Conservation (phyloP, 2,329 filamentous ascomycete genomes). For the Penicillium sp. region DNA sequence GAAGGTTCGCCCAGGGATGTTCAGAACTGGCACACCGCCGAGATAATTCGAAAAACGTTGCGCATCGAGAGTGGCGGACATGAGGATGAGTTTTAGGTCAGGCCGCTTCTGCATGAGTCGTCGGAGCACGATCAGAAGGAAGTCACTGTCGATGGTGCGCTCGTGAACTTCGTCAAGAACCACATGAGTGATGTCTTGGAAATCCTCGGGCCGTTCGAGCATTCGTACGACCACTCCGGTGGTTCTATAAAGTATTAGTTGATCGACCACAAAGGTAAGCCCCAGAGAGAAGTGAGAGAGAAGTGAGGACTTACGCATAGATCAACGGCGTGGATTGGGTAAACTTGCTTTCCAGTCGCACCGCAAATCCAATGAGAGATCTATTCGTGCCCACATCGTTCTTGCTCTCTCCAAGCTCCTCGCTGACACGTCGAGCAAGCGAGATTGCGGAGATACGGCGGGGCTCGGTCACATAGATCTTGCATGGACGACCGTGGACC, state of each 20-base stretch:
- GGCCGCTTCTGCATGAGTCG: conserved; percentile 72
- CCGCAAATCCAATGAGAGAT: conserved; percentile 91
- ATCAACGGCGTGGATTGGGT: conserved; percentile 78
- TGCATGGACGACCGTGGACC: conserved; percentile 74
- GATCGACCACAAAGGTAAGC: neutral
- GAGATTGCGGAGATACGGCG: conserved; percentile 95
- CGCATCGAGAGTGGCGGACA: conserved; percentile 96
- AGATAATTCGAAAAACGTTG: conserved; percentile 88
- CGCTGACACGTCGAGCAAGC: conserved; percentile 84
- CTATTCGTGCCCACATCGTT: conserved; percentile 76
- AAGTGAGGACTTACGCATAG: conserved; percentile 65
- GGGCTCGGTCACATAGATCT: conserved; percentile 93
- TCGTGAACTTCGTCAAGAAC: conserved; percentile 98
- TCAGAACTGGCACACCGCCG: conserved; percentile 78
- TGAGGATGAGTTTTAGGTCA: conserved; percentile 87
- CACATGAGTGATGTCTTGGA: conserved; percentile 86
- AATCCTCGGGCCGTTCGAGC: conserved; percentile 83
- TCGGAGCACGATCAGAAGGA: conserved; percentile 86
- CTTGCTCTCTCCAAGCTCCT: conserved; percentile 84
- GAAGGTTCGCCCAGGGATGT: conserved; percentile 89
- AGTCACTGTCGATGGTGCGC: conserved; percentile 93
- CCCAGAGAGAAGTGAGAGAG: neutral
- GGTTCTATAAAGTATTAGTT: conserved; percentile 34
- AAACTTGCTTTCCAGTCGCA: conserved; percentile 85
- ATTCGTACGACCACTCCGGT: conserved; percentile 95